Base-by-base conservation (phyloP, 164 flowering plant genomes). In the Tinospora cordifolia region DNA sequence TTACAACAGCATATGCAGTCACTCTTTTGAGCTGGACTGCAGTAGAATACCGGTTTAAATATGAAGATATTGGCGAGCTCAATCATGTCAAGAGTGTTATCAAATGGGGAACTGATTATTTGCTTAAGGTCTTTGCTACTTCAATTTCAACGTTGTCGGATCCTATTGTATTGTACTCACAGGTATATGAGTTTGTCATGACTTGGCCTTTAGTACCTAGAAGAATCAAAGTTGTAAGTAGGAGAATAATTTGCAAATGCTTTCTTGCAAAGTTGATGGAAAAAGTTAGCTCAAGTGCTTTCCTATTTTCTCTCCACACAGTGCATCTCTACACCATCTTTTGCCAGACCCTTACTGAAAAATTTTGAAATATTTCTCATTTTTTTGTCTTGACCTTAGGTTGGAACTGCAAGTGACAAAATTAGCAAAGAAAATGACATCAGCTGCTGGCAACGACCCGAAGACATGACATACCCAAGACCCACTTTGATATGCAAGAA, bases 11-110 rank as follows among this genome's bases (percentile, higher is more conserved):
- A 26, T 88, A 80, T 71, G 74, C 90, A 0, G 65, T 87, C n/a
- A 83, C 91, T 17, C 63, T 90, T 27, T 78, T 88, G 82, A 87
- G 93, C 51, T 90, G 96, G 96, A 78, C 83, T 14, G 89, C 84
- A 60, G 82, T 90, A 7, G 96, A 90, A 67, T 90, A 90, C 38
- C 84, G 78, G 75, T 36, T 78, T 6, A 87, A 87, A 44, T 86
- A 84, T 69, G 78, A 40, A 0, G 86, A 79, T 57, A 82, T 84
- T 1, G 80, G 79, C 19, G 88, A 88, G 79, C 82, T 86, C 71
- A 75, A 82, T 12, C 93, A 90, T 80, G 77, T 84, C 41, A 87
- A 77, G 78, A 81, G 79, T 59, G 78, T 88, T 7, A 90, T 90
- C 74, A 84, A 70, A 78, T 87, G 96, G 96, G 96, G 96, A 26